Conservation (phyloP, 345 rosid genomes). For the Excoecaria agallocha region DNA sequence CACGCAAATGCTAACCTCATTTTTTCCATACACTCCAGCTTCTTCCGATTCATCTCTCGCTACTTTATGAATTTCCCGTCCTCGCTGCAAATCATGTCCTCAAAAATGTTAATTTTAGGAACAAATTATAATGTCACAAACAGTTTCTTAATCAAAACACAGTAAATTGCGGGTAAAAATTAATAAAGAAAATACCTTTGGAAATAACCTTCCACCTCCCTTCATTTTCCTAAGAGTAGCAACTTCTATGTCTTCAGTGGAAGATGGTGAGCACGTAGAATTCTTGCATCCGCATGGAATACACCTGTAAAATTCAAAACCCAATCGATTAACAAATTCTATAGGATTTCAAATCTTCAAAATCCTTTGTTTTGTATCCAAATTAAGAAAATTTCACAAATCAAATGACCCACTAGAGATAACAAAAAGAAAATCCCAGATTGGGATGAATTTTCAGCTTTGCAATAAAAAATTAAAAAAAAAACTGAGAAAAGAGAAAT, state of each 20-base stretch:
- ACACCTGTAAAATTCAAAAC: slow-evolving; percentile 38
- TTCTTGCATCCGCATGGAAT: slow-evolving; percentile 55
- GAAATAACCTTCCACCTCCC: slow-evolving; percentile 56
- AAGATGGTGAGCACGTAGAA: not conserved
- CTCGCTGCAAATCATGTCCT: slow-evolving; percentile 33
- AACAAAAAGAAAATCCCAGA: too few species aligned
- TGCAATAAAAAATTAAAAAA: too few species aligned
- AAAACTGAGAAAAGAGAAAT: too few species aligned
- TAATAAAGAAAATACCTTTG: slow-evolving; percentile 46
- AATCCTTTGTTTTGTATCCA: not conserved
- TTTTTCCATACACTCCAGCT: slow-evolving; percentile 53
- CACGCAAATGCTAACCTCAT: slow-evolving; percentile 22
- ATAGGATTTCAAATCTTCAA: not conserved
- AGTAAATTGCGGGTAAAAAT: too few species aligned
- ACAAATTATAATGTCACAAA: too few species aligned
- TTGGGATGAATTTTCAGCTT: too few species aligned
- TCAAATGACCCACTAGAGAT: not conserved
- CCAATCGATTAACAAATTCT: not conserved
- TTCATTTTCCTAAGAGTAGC: slow-evolving; percentile 53
- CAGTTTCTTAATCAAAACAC: too few species aligned
- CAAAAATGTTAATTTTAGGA: not conserved
- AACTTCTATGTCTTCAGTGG: slow-evolving; percentile 46
- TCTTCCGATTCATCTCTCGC: slow-evolving; percentile 52
- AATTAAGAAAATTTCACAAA: not conserved
- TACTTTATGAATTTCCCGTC: slow-evolving; percentile 65